Conservation (phyloP, 2,329 filamentous ascomycete genomes). For the Aspergillus aculeatinus region DNA sequence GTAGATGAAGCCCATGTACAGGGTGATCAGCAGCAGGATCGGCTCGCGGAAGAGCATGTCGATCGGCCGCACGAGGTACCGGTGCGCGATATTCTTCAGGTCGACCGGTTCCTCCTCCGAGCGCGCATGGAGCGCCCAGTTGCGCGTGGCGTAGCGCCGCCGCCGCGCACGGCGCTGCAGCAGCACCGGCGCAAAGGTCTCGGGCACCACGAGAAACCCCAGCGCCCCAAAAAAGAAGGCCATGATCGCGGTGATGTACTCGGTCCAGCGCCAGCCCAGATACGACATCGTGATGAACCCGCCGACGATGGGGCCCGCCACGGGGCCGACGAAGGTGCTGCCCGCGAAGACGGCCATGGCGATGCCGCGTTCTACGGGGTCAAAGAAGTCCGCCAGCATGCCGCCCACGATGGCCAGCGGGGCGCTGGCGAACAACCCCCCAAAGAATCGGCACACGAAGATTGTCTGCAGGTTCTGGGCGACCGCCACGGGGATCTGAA, state of each 20-base stretch:
- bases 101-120: conserved; percentile 41
- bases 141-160: conserved; percentile 49
- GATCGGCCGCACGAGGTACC: conserved; percentile 43
- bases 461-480: conserved; percentile 54
- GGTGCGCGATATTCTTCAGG: conserved; percentile 33
- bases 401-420: conserved; percentile 54
- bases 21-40: conserved; percentile 46
- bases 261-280: conserved; percentile 60
- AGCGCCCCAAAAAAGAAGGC: conserved; percentile 43
- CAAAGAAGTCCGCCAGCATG: conserved; percentile 51
- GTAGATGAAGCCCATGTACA: conserved; percentile 41
- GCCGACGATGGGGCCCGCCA: conserved; percentile 51
- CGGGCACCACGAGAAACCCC: conserved; percentile 49
- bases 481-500: conserved; percentile 55
- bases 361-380: conserved; percentile 48
- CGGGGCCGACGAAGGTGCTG: conserved; percentile 52
- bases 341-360: conserved; percentile 48
- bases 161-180: conserved; percentile 50
- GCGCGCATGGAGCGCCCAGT: conserved; percentile 48
- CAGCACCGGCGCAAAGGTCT: conserved; percentile 52
- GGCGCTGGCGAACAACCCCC: conserved; percentile 51
- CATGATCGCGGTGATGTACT: conserved; percentile 56
- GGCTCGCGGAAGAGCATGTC: conserved; percentile 48
- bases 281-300: conserved; percentile 51
- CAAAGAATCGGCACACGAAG: conserved; percentile 54